Percentiles rank a stretch among this genome's conserved stretches.
Evolutionary conservation across 495 filamentous ascomycete genomes (phyloP).

Genomic region (Hypoxylon cercidicola): DNA sequence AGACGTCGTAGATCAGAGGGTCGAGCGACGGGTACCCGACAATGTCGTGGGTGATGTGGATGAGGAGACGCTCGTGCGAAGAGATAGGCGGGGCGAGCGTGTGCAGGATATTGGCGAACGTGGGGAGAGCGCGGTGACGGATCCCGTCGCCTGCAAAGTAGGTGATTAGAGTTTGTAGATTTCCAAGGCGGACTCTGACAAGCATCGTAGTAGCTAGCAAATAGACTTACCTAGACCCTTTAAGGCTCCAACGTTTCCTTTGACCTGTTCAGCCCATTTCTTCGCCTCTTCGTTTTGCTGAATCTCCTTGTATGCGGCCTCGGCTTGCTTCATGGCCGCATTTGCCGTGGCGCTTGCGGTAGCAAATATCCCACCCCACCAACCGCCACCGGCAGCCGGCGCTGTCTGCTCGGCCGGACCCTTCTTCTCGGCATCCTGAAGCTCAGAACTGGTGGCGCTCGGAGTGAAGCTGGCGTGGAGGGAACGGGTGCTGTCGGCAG

Average conservation of each 20-base stretch:
- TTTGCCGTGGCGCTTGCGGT: conserved; percentile 70
- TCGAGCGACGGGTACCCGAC: conserved; percentile 94
- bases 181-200: not conserved
- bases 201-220: not conserved
- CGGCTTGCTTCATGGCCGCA: conserved; percentile 93
- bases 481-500: conserved; percentile 76
- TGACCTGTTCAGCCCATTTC: conserved; percentile 94
- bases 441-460: conserved; percentile 61
- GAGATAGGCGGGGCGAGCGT: conserved; percentile 96
- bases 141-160: conserved; percentile 80
- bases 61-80: conserved; percentile 95
- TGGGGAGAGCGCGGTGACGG: conserved; percentile 87
- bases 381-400: conserved; percentile 68
- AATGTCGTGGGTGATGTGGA: conserved; percentile 96
- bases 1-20: conserved; percentile 90
- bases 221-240: conserved; percentile 75
- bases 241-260: conserved; percentile 87
- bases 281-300: conserved; percentile 96
- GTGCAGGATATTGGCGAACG: conserved; percentile 93
- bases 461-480: conserved; percentile 68
- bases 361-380: conserved; percentile 89
- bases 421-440: conserved; percentile 64
- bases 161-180: conserved; percentile 25
- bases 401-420: conserved; percentile 50
- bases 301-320: conserved; percentile 92